Evolutionary conservation across 2,329 filamentous ascomycete species (phyloP), one percentile per base, ranked within the genome.

Genomic region (Arthroderma uncinatum): DNA sequence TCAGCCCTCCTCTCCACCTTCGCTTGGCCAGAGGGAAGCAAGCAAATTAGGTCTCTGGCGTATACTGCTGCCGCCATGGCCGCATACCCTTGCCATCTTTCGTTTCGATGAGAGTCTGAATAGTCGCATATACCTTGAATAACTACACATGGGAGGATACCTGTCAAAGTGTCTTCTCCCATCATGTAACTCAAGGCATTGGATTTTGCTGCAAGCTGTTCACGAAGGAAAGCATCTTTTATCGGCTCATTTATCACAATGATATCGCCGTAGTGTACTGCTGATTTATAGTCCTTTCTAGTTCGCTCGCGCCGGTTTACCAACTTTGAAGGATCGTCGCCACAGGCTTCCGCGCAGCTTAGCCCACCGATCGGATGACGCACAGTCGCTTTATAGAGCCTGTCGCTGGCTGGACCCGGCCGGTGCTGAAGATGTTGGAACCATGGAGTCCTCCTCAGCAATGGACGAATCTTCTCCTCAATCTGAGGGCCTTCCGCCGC

Each of bases 311-410:
- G 52, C 14, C 8, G 28, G 52, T 25, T 8, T 12, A 6, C 3
- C 19, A 54, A 16, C 19, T 30, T 54, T 16, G 12, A 5, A 9
- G 21, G 47, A 2, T 52, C 44, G 12, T 28, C 21, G 9, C 25
- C 10, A 62, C 8, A 62, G 54, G 44, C 61, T 50, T 34, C 50
- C 53, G 25, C 61, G 44, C 50, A 58, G 54, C 30, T 59, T 30
- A 23, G 53, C 50, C 10, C 59, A 36, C 58, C 16, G 6, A 23
- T 59, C 39, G 50, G 34, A 55, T 67, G 64, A 55, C 59, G 52
- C 62, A 65, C 64, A 56, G 64, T 44, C 42, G 60, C 42, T 36
- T 66, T 59, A 54, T 66, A 66, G 34, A 66, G 56, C 42, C 60
- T 19, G 48, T 67, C 63, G 56, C 60, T 57, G 25, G 62, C 61